Evolutionary conservation across 106 monocot genomes (phyloP).

Genomic region (Gastrodia elata): DNA sequence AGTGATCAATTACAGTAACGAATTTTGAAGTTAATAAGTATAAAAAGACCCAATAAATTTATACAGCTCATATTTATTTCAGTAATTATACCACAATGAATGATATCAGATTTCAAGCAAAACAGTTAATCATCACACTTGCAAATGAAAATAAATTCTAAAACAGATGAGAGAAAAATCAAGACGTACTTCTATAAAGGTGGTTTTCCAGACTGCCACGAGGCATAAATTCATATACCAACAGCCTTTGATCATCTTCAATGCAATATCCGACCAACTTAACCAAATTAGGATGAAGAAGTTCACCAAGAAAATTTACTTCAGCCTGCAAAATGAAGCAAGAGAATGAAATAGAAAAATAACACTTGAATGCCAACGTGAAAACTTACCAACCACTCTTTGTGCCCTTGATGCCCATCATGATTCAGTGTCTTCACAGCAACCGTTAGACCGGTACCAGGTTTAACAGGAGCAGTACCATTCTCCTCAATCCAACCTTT

Average conservation of each 20-base stretch:
- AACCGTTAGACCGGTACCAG: constrained; percentile 66
- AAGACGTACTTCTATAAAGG: constrained; percentile 62
- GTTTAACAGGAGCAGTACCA: constrained; percentile 71
- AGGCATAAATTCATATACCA: constrained; percentile 72
- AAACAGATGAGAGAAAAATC: not conserved
- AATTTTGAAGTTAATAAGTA: not conserved
- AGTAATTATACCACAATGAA: not conserved
- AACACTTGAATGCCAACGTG: not conserved
- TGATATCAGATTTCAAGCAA: not conserved
- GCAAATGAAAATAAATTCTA: not conserved
- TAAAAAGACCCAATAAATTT: not conserved
- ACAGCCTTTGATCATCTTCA: constrained; percentile 68
- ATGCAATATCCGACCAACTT: constrained; percentile 72
- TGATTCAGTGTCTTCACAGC: constrained; percentile 72
- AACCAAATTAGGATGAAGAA: constrained; percentile 64
- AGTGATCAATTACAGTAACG: not conserved
- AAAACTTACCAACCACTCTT: constrained; percentile 66
- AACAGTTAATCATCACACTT: not conserved
- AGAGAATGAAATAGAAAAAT: not conserved
- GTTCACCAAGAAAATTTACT: constrained; percentile 73
- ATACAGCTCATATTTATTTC: not conserved
- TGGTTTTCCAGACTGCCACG: constrained; percentile 76
- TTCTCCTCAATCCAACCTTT: constrained; percentile 78
- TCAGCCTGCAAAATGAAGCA: constrained; percentile 36
- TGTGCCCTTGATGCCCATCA: constrained; percentile 76